These are phyloP conservation scores for Cladorrhinum samala DNA, from an alignment of 495 filamentous ascomycete genomes.

Conservation along the genomic window DNA sequence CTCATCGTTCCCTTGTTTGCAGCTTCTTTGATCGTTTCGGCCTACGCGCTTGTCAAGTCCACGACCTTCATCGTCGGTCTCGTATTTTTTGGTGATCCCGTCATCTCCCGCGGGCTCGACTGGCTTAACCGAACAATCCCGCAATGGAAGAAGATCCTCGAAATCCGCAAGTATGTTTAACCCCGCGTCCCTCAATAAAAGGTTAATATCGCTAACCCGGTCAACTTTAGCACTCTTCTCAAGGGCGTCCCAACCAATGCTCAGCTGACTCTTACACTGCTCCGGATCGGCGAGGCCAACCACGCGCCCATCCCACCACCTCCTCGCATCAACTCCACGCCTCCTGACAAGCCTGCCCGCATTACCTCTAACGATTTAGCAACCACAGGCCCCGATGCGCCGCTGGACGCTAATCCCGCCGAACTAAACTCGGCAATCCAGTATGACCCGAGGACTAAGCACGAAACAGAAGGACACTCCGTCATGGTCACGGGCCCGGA, in stretches of 20 bases:
- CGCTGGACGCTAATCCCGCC: constrained; percentile 34
- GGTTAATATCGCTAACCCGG: neutral
- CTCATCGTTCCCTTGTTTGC: constrained; percentile 54
- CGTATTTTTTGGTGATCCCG: constrained; percentile 74
- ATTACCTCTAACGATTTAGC: constrained; percentile 42
- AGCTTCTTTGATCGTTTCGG: constrained; percentile 55
- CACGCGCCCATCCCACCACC: constrained; percentile 77
- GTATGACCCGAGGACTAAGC: constrained; percentile 27
- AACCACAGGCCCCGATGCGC: constrained; percentile 32
- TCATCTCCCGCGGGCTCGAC: constrained; percentile 52
- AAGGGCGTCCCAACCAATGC: constrained; percentile 86
- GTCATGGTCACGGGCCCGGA: constrained; percentile 45
- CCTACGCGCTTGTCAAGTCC: constrained; percentile 69
- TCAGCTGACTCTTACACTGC: constrained; percentile 76
- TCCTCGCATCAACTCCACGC: constrained; percentile 49
- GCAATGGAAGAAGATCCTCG: constrained; percentile 67
- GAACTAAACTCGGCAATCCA: constrained; percentile 41
- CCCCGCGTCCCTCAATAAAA: neutral
- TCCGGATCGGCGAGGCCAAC: constrained; percentile 80
- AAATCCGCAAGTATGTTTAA: constrained; percentile 56
- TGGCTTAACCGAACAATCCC: constrained; percentile 63
- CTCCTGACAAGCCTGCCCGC: constrained; percentile 44
- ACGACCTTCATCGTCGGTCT: constrained; percentile 61
- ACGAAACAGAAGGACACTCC: constrained; percentile 24
- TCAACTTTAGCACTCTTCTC: constrained; percentile 57